phyloP scores from a whole-genome alignment of 2,329 filamentous ascomycete species.

The Phaeosphaeriaceae sp. region DNA sequence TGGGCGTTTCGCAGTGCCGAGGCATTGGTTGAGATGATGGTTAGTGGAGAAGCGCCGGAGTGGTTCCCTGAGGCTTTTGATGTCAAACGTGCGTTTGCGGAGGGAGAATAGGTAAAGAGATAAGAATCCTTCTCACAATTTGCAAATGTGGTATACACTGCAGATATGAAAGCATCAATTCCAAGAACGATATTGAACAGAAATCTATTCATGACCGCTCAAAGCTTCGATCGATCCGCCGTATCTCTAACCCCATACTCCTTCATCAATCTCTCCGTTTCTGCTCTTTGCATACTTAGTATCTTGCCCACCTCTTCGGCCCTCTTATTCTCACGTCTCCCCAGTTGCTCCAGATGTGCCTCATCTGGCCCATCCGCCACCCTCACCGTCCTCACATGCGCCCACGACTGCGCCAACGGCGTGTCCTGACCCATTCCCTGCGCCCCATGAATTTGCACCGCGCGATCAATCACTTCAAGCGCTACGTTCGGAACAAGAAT shows the following conservation, averaged over 20 bases:
- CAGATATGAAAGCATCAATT: too few species aligned
- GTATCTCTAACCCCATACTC: slow-evolving; percentile 52
- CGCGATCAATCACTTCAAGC: slow-evolving; percentile 86
- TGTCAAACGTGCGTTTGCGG: slow-evolving; percentile 2
- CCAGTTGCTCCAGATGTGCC: slow-evolving; percentile 76
- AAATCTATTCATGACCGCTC: too few species aligned
- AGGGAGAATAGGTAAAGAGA: too few species aligned
- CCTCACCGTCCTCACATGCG: slow-evolving; percentile 76
- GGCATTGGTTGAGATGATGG: slow-evolving; percentile 13
- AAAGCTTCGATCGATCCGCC: too few species aligned
- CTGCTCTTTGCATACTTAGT: slow-evolving; percentile 67
- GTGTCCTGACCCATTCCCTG: slow-evolving; percentile 92
- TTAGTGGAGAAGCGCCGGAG: slow-evolving; percentile 5
- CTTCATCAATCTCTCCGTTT: slow-evolving; percentile 68
- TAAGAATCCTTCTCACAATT: too few species aligned
- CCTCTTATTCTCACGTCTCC: slow-evolving; percentile 75
- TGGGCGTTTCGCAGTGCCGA: slow-evolving; percentile 12
- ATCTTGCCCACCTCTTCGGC: slow-evolving; percentile 64
- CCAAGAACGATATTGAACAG: too few species aligned
- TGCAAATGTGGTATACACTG: too few species aligned
- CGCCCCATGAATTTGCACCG: slow-evolving; percentile 86
- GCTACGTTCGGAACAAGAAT: slow-evolving; percentile 82
- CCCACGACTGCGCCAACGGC: slow-evolving; percentile 78
- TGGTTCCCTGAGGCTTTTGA: slow-evolving; percentile 10
- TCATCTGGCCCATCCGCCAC: slow-evolving; percentile 94